Conservation (phyloP, 495 filamentous ascomycete species). For the Pyronema omphalodes region DNA sequence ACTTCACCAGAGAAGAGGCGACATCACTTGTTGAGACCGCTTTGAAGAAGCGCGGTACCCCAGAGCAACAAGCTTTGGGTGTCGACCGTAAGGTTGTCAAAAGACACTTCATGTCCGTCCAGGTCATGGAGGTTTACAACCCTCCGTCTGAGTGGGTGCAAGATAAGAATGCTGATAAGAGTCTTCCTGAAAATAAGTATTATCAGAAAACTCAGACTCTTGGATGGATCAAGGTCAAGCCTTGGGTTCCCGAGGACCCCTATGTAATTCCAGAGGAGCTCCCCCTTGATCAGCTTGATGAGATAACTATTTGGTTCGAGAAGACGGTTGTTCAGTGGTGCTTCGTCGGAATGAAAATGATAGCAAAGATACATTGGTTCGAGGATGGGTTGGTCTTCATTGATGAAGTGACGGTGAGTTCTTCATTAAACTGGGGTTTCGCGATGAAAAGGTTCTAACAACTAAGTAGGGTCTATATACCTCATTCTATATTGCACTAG, state of each 20-base stretch:
- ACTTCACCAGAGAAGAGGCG: constrained; percentile 24
- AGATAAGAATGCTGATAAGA: not conserved
- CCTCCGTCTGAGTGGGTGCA: not conserved
- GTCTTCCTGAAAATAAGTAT: not conserved
- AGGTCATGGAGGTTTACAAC: constrained; percentile 33
- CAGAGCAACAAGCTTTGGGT: constrained; percentile 23
- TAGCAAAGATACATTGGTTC: constrained; percentile 41
- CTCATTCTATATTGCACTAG: not conserved
- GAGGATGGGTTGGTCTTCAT: constrained; percentile 40
- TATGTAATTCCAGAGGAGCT: not conserved
- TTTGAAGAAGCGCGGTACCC: constrained; percentile 28
- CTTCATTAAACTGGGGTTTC: not conserved
- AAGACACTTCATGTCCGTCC: constrained; percentile 35
- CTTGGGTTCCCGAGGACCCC: constrained; percentile 24
- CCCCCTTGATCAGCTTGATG: constrained; percentile 17
- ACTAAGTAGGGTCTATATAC: constrained; percentile 14
- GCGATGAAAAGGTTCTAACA: constrained; percentile 3
- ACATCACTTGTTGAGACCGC: constrained; percentile 30
- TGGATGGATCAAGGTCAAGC: constrained; percentile 28
- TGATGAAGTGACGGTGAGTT: constrained; percentile 23
- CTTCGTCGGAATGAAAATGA: constrained; percentile 62
- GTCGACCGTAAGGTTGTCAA: constrained; percentile 18
- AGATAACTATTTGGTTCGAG: constrained; percentile 51
- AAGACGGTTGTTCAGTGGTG: constrained; percentile 40
- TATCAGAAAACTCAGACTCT: constrained; percentile 32